Conservation (phyloP, 345 rosid genomes). For the Aquilaria yunnanensis region DNA sequence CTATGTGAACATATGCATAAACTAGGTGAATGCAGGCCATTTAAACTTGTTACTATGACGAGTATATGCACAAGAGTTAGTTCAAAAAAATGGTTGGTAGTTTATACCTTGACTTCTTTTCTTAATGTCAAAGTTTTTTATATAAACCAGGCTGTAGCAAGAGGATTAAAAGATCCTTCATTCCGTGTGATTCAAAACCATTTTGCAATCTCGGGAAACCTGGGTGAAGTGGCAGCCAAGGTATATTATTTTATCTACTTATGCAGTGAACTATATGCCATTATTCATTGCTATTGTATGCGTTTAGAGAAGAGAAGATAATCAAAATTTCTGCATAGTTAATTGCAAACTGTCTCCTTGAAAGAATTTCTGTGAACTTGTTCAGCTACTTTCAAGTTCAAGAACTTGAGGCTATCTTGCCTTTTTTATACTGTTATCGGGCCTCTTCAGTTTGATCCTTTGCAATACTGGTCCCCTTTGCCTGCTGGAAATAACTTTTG, state of each 20-base stretch:
- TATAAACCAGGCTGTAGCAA: conserved; percentile 71
- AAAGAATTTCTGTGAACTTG: no score
- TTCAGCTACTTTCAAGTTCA: no score
- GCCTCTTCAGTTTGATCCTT: no score
- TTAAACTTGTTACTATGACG: conserved; percentile 8
- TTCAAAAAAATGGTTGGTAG: neutral
- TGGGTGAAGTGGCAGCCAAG: conserved; percentile 98
- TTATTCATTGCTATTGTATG: neutral
- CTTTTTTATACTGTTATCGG: no score
- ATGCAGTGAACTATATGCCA: neutral
- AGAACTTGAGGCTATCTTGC: no score
- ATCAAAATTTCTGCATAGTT: neutral
- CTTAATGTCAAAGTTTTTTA: conserved; percentile 7
- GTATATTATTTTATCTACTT: conserved; percentile 26
- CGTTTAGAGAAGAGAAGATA: neutral
- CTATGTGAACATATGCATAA: no score
- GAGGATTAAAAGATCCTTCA: conserved; percentile 95
- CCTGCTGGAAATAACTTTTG: no score
- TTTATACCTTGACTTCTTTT: neutral
- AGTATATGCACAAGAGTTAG: neutral
- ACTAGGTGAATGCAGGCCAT: neutral
- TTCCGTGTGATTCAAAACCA: conserved; percentile 90
- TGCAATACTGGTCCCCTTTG: no score
- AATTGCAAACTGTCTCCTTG: no score
- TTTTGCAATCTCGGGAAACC: conserved; percentile 79